Evolutionary conservation across 192 early-diverging fungal genomes (phyloP), one percentile per base, ranked within the genome.

Genomic region (Chytriomyces sp.): DNA sequence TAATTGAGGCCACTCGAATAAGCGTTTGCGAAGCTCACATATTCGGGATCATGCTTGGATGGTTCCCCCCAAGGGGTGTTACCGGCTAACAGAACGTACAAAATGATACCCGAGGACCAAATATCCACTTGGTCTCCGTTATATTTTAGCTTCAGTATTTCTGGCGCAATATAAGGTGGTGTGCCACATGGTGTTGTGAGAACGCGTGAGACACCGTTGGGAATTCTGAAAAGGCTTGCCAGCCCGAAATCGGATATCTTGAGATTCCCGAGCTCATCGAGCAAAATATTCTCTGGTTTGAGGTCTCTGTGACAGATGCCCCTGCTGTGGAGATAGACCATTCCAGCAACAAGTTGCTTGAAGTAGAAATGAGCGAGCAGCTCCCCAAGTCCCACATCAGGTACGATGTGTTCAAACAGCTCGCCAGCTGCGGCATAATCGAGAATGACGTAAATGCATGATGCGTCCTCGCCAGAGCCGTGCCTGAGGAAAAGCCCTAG

Each of bases 181-280:
- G 88, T 86, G 5, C 90, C 90, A 44, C 90, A 92, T n/a, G 89
- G 82, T 0, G 89, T 91, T n/a, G 69, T 80, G 5, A 92, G 70
- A 4, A 77, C 72, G n/a, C 90, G 78, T 8, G 52, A 49, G 25
- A 74, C 71, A 56, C 88, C 88, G 14, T 49, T 49, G 37, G 85
- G 81, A 59, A 85, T 65, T 39, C 66, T 72, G 68, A 85, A 92
- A 1, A 91, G 88, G 1, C 88, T 92, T 12, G 90, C 85, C 5
- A 91, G 71, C 14, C 90, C 90, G 83, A 92, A 92, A 74, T 92
- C 90, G 14, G 78, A 81, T 33, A 92, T 85, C 64, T 92, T 92
- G 34, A 92, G 77, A 54, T 89, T 91, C 2, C 89, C 86, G 30
- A 59, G 19, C 31, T 76, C 66, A 44, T 88, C 83, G 32, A 88